phyloP scores from a whole-genome alignment of 495 filamentous ascomycete genomes.

The Penicillium robsamsonii region DNA sequence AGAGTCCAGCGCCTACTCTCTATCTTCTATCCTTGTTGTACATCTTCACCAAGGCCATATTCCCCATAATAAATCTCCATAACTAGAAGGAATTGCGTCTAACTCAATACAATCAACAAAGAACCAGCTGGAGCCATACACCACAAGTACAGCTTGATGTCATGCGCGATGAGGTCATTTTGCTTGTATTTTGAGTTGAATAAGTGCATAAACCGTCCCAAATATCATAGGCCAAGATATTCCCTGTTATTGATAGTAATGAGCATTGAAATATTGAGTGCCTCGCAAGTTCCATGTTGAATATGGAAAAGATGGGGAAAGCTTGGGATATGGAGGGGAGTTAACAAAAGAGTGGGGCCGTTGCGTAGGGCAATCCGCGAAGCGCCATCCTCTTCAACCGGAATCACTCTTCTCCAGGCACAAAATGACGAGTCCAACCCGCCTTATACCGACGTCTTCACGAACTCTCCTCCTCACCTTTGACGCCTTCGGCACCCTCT shows the following conservation, averaged over 20 bases:
- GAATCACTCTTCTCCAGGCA: background rate
- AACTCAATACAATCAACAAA: background rate
- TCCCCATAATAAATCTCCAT: background rate
- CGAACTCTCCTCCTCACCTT: conserved; percentile 62
- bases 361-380: background rate
- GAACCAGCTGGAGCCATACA: background rate
- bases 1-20: background rate
- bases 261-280: background rate
- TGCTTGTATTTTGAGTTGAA: background rate
- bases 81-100: background rate
- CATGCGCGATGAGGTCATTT: background rate
- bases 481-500: conserved; percentile 78
- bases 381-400: background rate
- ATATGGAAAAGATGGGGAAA: background rate
- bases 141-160: background rate
- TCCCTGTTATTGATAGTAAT: background rate
- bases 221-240: background rate
- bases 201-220: background rate
- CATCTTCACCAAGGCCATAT: background rate
- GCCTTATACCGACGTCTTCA: background rate
- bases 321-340: background rate
- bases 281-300: background rate
- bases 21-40: background rate
- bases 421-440: background rate
- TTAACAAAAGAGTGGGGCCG: conserved; percentile 1